These are phyloP conservation scores for Claviceps africana DNA, from an alignment of 2,329 filamentous ascomycete genomes.

Conservation along the genomic window DNA sequence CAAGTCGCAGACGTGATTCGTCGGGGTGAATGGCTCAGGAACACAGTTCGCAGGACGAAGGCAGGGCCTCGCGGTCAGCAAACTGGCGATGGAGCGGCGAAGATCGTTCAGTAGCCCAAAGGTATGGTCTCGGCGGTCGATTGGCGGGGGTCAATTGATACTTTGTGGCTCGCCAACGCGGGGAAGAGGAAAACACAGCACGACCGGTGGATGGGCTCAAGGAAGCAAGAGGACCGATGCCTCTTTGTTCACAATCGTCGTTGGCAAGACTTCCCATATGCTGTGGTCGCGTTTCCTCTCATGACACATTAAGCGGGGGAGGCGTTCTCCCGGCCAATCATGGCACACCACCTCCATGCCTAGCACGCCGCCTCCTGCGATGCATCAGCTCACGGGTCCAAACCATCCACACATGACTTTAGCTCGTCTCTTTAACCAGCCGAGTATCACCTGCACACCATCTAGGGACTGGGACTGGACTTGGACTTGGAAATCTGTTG, in stretches of 20 bases:
- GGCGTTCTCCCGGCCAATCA: slow-evolving; percentile 17
- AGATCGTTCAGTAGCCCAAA: slow-evolving; percentile 2
- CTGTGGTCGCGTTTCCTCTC: slow-evolving; percentile 16
- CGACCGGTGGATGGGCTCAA: background rate
- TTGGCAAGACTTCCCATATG: slow-evolving; percentile 7
- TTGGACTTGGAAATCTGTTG: background rate
- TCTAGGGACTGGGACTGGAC: background rate
- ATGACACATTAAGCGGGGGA: slow-evolving; percentile 27
- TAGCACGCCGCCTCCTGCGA: slow-evolving; percentile 7
- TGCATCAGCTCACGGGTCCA: slow-evolving; percentile 10
- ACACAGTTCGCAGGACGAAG: background rate
- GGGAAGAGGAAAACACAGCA: background rate
- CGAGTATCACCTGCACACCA: background rate
- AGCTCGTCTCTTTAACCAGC: background rate
- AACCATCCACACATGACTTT: background rate
- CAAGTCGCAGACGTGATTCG: slow-evolving; percentile 7
- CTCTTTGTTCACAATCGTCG: slow-evolving; percentile 3
- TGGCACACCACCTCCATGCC: slow-evolving; percentile 7
- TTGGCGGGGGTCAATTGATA: background rate
- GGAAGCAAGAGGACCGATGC: slow-evolving; percentile 1
- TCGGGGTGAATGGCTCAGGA: background rate
- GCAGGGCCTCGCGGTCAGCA: slow-evolving; percentile 5
- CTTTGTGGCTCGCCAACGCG: background rate
- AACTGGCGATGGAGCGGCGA: slow-evolving; percentile 7
- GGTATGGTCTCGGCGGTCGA: background rate